Evolutionary conservation across 2,329 filamentous ascomycete genomes (phyloP), one percentile per base, ranked within the genome.

Genomic region (Furcasterigmium furcatum): DNA sequence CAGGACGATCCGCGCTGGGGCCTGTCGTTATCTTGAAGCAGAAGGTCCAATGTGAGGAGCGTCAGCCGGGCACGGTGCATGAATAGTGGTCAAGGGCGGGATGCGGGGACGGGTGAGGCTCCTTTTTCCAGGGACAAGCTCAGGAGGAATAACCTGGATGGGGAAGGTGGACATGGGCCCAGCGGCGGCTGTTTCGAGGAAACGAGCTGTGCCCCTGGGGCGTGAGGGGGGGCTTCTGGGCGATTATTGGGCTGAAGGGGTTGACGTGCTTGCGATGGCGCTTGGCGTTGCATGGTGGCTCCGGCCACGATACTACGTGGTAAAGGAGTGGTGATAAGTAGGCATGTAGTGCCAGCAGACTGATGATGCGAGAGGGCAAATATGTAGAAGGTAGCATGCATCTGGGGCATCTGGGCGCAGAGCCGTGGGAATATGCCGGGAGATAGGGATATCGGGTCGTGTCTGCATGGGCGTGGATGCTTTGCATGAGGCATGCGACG

Each of bases 41-140:
- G 34, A 36, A 36, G 34, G 34, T 36, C 34, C 18, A 16, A 18
- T 19, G 34, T 18, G n/a, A 32, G 34, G n/a, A 36, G 34, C 34
- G 16, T 36, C 34, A 18, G 34, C 34, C 34, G 34, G 34, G n/a
- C 18, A 36, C 34, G 34, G 34, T 5, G 34, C 34, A 36, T 18
- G 34, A 14, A 16, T 10, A 36, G 34, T 19, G 16, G 34, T 36
- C 19, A 27, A 30, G 29, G 38, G 38, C 29, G 27, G 19, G 40
- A 42, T 42, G 40, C 40, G 40, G 40, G 40, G 40, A 42, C 19
- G 27, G 16, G n/a, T 42, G 40, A 22, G 29, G 40, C 21, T 34
- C 40, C 40, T 42, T n/a, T 20, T 30, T 32, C 27, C 40, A 42
- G 40, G 40, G 40, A 42, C 40, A 42, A 42, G 40, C 40, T 42